These are phyloP conservation scores for Rutidosis leptorrhynchoides DNA, from an alignment of 129 eudicot genomes.

Conservation along the genomic window DNA sequence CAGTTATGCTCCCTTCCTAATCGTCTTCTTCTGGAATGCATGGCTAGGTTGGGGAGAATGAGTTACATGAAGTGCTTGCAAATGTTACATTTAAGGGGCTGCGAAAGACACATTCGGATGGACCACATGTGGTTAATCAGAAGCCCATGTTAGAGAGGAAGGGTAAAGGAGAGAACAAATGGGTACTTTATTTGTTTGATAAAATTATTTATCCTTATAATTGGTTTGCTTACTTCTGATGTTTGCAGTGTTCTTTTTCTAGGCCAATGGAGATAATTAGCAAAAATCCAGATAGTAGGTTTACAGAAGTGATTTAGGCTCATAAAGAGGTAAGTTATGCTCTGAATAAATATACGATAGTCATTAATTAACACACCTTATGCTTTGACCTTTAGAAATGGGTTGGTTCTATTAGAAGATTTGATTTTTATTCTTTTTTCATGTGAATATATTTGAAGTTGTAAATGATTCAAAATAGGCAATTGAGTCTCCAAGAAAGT, in stretches of 20 bases:
- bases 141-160: slow-evolving; percentile 53
- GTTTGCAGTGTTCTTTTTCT: slow-evolving; percentile 21
- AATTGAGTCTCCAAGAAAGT: no score
- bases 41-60: slow-evolving; percentile 48
- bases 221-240: not conserved
- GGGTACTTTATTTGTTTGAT: slow-evolving; percentile 34
- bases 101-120: slow-evolving; percentile 80
- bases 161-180: slow-evolving; percentile 69
- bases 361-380: no score
- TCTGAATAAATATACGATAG: no score
- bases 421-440: no score
- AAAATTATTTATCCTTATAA: not conserved
- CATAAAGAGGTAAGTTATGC: slow-evolving; percentile 60
- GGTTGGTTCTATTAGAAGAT: no score
- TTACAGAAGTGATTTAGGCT: slow-evolving; percentile 81
- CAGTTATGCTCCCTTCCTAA: no score
- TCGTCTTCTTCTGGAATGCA: no score
- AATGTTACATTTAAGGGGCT: slow-evolving; percentile 79
- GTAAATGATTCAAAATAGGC: no score
- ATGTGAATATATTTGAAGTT: no score
- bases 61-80: slow-evolving; percentile 69
- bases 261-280: slow-evolving; percentile 93
- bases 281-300: slow-evolving; percentile 84
- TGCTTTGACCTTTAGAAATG: no score
- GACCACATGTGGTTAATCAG: slow-evolving; percentile 52